Percentiles rank a stretch among this genome's conserved stretches.
These are phyloP conservation scores for Leccinum subgranulosum DNA, from an alignment of 768 basidiomycete species.

Conservation along the genomic window DNA sequence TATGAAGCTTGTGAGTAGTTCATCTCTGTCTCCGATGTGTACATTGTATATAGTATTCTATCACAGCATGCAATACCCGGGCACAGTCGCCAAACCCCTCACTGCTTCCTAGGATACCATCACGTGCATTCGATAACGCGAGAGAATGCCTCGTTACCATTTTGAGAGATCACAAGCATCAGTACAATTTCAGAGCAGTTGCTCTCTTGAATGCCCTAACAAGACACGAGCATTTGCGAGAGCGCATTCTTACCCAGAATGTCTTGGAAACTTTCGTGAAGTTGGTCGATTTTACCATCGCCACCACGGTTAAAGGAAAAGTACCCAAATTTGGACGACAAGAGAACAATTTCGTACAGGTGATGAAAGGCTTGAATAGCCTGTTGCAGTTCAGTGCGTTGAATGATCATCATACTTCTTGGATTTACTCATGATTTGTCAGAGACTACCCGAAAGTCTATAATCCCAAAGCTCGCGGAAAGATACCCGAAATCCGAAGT, in stretches of 20 bases:
- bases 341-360: conserved; percentile 12
- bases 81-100: not conserved
- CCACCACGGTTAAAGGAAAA: not conserved
- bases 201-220: conserved; percentile 22
- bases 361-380: conserved; percentile 20
- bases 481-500: not conserved
- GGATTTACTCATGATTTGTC: not conserved
- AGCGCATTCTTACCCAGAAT: conserved; percentile 13
- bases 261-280: conserved; percentile 13
- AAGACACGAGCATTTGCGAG: conserved; percentile 11
- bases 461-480: not conserved
- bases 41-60: not conserved
- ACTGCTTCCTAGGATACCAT: not conserved
- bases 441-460: conserved; percentile 7
- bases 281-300: conserved; percentile 13
- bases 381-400: conserved; percentile 17
- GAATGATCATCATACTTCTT: not conserved
- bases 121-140: conserved; percentile 10
- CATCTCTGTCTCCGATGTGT: not conserved
- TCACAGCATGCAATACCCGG: conserved; percentile 8
- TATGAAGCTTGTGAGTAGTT: conserved; percentile 16
- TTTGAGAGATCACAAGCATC: conserved; percentile 11
- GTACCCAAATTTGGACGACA: not conserved
- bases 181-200: conserved; percentile 17
- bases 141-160: conserved; percentile 11